Percentiles rank a stretch among this genome's conserved stretches.
Conservation (phyloP, 1,284 basidiomycete species). For the Cryptococcus jaspeensis region DNA sequence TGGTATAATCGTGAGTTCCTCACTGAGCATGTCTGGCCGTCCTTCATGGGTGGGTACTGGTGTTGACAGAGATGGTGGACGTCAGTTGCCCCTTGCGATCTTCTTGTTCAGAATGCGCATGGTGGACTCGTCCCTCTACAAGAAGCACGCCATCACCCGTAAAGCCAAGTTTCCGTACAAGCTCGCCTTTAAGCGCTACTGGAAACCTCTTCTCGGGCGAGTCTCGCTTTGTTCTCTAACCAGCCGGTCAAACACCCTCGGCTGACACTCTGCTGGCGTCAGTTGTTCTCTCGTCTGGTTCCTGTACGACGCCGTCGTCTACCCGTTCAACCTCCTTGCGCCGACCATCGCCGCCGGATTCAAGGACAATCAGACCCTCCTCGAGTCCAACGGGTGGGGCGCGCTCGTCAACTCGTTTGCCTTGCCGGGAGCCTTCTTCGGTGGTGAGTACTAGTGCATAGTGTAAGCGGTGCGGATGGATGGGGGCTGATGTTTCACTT, state of each 20-base stretch:
- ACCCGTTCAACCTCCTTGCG: constrained; percentile 61
- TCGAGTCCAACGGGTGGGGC: constrained; percentile 48
- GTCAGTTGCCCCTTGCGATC: constrained; percentile 27
- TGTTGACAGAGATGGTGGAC: no score
- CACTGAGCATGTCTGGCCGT: not conserved
- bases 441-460: constrained; percentile 33
- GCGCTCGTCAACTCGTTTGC: constrained; percentile 35
- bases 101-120: constrained; percentile 36
- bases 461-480: no score
- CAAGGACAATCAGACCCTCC: constrained; percentile 50
- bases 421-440: constrained; percentile 66
- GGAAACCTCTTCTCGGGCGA: constrained; percentile 65
- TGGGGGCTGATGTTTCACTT: no score
- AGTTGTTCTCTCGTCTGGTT: constrained; percentile 52
- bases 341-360: constrained; percentile 61
- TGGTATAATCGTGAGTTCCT: constrained; percentile 21
- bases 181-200: constrained; percentile 64
- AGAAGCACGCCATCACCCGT: constrained; percentile 30
- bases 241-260: no score
- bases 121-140: constrained; percentile 31
- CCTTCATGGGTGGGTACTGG: no score
- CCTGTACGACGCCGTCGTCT: constrained; percentile 63
- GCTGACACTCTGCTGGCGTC: not conserved
- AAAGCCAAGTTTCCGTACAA: constrained; percentile 15
- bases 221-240: no score